phyloP scores from a whole-genome alignment of 768 basidiomycete species.

The Bullera alba region DNA sequence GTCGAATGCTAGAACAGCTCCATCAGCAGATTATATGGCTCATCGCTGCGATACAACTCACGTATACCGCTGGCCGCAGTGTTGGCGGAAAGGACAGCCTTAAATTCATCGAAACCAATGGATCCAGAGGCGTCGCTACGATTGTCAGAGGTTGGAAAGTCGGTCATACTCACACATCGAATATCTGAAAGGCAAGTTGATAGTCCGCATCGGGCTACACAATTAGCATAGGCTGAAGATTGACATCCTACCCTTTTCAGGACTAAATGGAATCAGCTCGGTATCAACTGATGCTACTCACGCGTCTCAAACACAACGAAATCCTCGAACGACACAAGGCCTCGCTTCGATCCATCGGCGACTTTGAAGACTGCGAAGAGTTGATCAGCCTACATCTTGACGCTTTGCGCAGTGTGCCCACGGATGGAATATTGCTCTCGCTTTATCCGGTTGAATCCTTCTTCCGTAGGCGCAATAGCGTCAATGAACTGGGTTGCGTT shows the following conservation, averaged over 20 bases:
- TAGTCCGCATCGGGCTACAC: slow-evolving; percentile 96
- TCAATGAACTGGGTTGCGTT: slow-evolving; percentile 84
- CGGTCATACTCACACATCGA: slow-evolving; percentile 67
- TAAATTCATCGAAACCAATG: slow-evolving; percentile 92
- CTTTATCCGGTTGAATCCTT: slow-evolving; percentile 70
- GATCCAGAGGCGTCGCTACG: slow-evolving; percentile 78
- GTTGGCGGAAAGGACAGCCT: slow-evolving; percentile 76
- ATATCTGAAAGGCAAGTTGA: slow-evolving; percentile 92
- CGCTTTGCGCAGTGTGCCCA: slow-evolving; percentile 45
- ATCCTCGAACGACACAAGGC: slow-evolving; percentile 68
- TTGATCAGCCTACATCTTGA: background rate
- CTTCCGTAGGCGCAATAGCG: slow-evolving; percentile 82
- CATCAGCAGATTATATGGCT: too few species aligned
- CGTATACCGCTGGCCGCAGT: slow-evolving; percentile 58
- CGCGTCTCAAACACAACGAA: slow-evolving; percentile 88
- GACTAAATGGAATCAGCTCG: slow-evolving; percentile 14
- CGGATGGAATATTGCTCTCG: slow-evolving; percentile 77
- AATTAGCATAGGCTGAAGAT: slow-evolving; percentile 31
- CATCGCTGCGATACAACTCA: slow-evolving; percentile 6
- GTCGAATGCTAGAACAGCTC: slow-evolving; percentile 67
- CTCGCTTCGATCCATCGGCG: slow-evolving; percentile 38
- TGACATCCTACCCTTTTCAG: slow-evolving; percentile 26
- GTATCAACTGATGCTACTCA: slow-evolving; percentile 12
- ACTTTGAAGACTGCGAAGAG: slow-evolving; percentile 42
- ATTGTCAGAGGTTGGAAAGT: background rate